Conservation (phyloP, 257 asterid genomes). For the Petunia secreta region DNA sequence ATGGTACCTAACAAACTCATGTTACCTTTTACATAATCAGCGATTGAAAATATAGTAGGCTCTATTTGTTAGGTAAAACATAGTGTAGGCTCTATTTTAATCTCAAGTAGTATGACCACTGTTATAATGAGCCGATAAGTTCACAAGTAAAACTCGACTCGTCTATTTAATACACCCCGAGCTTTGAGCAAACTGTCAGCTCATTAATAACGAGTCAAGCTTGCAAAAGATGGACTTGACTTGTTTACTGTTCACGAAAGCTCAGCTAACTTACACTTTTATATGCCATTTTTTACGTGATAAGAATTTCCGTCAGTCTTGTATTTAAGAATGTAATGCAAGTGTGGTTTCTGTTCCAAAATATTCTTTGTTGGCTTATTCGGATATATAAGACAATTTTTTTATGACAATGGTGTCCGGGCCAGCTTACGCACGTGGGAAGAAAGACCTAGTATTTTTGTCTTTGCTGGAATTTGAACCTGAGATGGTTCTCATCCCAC, state of each 20-base stretch:
- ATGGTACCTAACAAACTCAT: neutral
- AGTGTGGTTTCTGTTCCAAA: neutral
- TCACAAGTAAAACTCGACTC: neutral
- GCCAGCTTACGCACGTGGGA: no score
- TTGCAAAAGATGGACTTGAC: neutral
- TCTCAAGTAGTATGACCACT: neutral
- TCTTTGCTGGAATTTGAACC: no score
- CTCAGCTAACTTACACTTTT: neutral
- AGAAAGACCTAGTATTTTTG: no score
- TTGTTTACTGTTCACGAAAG: neutral
- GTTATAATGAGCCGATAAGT: neutral
- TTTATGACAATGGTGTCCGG: no score
- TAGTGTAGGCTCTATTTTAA: neutral
- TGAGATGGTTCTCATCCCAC: no score
- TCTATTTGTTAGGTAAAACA: neutral
- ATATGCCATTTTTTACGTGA: neutral
- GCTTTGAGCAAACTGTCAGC: constrained; percentile 5
- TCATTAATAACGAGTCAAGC: neutral
- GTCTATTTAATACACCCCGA: neutral
- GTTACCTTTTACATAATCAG: constrained; percentile 9
- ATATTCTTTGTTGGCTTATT: neutral
- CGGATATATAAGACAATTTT: no score
- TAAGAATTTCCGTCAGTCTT: constrained; percentile 8
- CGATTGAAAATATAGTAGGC: neutral
- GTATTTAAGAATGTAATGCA: constrained; percentile 5